Evolutionary conservation across 75 land plant genomes (phyloP).

Genomic region (Cryptomeria japonica): DNA sequence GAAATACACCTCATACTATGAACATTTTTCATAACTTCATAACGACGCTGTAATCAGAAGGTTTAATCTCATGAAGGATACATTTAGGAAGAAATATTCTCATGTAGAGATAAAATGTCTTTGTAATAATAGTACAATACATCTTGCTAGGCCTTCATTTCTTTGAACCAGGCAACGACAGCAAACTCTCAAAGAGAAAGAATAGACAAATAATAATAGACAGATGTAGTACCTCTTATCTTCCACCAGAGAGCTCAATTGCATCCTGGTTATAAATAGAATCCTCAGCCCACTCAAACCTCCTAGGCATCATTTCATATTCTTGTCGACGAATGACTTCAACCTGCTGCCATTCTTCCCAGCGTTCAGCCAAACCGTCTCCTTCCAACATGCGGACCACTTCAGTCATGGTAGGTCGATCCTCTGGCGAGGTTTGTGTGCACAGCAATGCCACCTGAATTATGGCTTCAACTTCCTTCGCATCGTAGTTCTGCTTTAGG

Average conservation of each 20-base stretch:
- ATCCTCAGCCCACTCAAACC: conserved; percentile 81
- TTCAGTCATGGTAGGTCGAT: conserved; percentile 88
- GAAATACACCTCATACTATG: not conserved
- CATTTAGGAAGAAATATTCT: not conserved
- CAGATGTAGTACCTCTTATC: conserved; percentile 31
- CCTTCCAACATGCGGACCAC: conserved; percentile 95
- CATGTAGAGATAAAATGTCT: not conserved
- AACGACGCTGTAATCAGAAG: not conserved
- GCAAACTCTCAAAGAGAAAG: not conserved
- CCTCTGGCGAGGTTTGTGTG: conserved; percentile 75
- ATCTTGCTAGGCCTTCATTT: not conserved
- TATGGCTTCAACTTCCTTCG: conserved; percentile 78
- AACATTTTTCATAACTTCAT: not conserved
- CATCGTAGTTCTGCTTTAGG: conserved; percentile 54
- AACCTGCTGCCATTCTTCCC: conserved; percentile 91
- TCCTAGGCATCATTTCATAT: conserved; percentile 61
- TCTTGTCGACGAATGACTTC: conserved; percentile 73
- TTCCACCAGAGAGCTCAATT: conserved; percentile 81
- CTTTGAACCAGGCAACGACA: not conserved
- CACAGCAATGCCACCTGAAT: conserved; percentile 91
- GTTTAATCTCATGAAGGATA: not conserved
- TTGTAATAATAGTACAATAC: not conserved
- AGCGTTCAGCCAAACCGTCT: conserved; percentile 85
- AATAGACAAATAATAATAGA: not conserved
- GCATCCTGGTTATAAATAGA: conserved; percentile 79